Conservation (phyloP, 352 stramenopile genomes). For the Globisporangium middletonii region DNA sequence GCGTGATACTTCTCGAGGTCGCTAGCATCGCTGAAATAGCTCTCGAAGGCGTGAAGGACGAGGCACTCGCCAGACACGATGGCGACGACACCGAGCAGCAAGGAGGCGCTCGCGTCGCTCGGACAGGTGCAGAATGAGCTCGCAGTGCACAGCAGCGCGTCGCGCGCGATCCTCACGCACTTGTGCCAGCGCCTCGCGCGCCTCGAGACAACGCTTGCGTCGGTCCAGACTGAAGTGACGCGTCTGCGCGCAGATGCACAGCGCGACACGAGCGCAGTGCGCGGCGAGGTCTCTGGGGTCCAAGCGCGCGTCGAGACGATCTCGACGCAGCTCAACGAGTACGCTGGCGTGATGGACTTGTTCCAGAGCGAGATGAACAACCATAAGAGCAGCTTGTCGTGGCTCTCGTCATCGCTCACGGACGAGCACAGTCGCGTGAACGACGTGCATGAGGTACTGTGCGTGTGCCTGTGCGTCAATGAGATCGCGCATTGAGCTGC, state of each 20-base stretch:
- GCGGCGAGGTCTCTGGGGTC: slow-evolving; percentile 39
- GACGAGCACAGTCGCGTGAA: slow-evolving; percentile 41
- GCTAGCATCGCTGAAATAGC: too few species aligned
- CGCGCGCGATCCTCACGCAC: slow-evolving; percentile 54
- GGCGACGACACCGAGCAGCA: background rate
- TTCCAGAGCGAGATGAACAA: slow-evolving; percentile 64
- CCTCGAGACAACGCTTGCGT: slow-evolving; percentile 37
- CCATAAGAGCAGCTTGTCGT: slow-evolving; percentile 37
- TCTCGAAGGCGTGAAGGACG: too few species aligned
- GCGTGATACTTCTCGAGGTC: too few species aligned
- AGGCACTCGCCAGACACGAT: too few species aligned
- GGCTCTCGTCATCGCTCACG: slow-evolving; percentile 40
- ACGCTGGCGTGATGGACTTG: slow-evolving; percentile 47
- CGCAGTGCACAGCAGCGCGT: slow-evolving; percentile 38
- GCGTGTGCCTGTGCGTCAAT: background rate
- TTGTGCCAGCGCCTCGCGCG: slow-evolving; percentile 51
- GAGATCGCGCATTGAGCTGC: too few species aligned
- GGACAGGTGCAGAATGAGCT: slow-evolving; percentile 47
- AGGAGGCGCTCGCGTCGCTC: slow-evolving; percentile 22
- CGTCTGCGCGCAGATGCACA: slow-evolving; percentile 31
- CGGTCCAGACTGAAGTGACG: slow-evolving; percentile 37
- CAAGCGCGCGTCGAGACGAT: slow-evolving; percentile 40
- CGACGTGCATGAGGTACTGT: slow-evolving; percentile 36
- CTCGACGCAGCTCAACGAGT: slow-evolving; percentile 46
- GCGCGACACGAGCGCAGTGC: slow-evolving; percentile 35